Base-by-base conservation (phyloP, 805 yeast genomes). In the Wickerhamiella domercqiae region DNA sequence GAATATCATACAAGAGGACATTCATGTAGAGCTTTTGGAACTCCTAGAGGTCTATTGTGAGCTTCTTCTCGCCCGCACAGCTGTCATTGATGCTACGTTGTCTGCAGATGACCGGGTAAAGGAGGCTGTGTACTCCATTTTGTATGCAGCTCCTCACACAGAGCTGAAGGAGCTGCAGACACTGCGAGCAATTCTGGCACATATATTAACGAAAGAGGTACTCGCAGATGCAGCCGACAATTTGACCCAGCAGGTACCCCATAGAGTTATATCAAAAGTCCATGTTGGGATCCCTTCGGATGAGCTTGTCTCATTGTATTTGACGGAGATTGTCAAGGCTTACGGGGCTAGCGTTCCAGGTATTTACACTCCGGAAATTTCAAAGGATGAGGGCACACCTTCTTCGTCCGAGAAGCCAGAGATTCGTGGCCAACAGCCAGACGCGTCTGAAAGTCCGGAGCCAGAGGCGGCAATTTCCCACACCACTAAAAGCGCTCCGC, bases 1-100 rank as follows among this genome's bases (percentile, higher is more conserved):
- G 53, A 78, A 79, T 48, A 71, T 83, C 39, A 79, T 84, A 22
- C 67, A 86, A 25, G 87, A 81, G 47, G 95, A 83, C 51, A 71
- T 80, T 22, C 71, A 75, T 49, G 70, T 79, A 17, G 94, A 83
- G 57, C 61, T 83, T 18, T 60, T 83, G 37, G 94, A 84, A 54
- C 70, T 71, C 33, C 56, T 83, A 34, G 94, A 84, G 56, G 60
- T 84, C 15, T 81, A 81, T 53, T 77, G 94, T 51, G 94, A 84
- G 56, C 61, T 83, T 3, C 54, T 81, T 16, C 65, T 78, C 34
- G 94, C 94, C 0, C 63, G 95, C 40, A 68, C 78, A 9, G 67
- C 75, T 13, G 61, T 81, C 17, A 52, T 83, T 20, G 68, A 68
- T 16, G 40, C 39, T 4, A 36, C 39, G 4, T 26, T 37, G 29